phyloP scores from a whole-genome alignment of 2,329 filamentous ascomycete genomes.

The Trichoderma sp. region DNA sequence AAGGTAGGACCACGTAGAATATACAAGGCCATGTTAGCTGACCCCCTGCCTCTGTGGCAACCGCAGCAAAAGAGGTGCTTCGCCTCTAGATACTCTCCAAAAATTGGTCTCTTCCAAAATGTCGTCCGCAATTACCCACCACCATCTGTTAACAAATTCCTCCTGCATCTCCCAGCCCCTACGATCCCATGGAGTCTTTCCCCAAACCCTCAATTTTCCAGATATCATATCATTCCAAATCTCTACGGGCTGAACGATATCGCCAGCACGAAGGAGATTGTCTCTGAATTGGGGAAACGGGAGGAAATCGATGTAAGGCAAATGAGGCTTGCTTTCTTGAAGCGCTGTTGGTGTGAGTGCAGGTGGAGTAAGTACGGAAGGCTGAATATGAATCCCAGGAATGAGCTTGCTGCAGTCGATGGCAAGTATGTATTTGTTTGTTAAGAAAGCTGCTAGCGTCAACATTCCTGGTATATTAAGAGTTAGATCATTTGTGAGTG shows the following conservation, averaged over 20 bases:
- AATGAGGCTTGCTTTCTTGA: not conserved
- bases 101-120: constrained; percentile 13
- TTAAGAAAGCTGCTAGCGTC: not conserved
- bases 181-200: constrained; percentile 10
- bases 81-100: constrained; percentile 12
- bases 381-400: not conserved
- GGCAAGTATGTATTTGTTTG: constrained; percentile 8
- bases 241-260: not conserved
- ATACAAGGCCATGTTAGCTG: not conserved
- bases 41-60: not conserved
- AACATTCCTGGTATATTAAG: not conserved
- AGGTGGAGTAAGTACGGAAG: not conserved
- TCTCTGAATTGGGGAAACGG: constrained; percentile 2
- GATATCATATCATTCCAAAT: constrained; percentile 6
- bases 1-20: not conserved
- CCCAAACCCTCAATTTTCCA: not conserved
- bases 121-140: constrained; percentile 3
- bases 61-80: not conserved
- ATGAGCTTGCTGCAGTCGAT: constrained; percentile 7
- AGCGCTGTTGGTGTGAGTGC: constrained; percentile 1
- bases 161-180: constrained; percentile 16
- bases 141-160: not conserved
- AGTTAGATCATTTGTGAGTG: not conserved
- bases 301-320: constrained; percentile 6
- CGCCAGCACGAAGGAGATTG: constrained; percentile 1